Evolutionary conservation across 2,329 filamentous ascomycete genomes (phyloP), one percentile per base, ranked within the genome.

Genomic region (Metarhizium rileyi): DNA sequence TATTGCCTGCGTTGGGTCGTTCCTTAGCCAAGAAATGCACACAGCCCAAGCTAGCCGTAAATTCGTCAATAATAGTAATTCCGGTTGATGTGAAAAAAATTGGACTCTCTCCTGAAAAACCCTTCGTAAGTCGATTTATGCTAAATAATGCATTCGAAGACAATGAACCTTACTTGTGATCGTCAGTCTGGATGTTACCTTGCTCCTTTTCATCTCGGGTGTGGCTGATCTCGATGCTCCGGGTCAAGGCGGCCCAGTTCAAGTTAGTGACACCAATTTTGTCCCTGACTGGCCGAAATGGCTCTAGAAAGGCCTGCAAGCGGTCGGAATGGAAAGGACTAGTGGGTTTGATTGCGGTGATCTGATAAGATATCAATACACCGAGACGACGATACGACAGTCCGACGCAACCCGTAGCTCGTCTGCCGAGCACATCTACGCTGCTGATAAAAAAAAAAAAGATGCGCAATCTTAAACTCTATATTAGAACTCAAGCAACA

Each of bases 401-500:
- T 50, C 50, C 41, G 58, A 55, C 1, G 58, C 50, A 2, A 58
- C 58, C 3, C 55, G 61, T 7, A 62, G 60, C 20, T 57, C 59
- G 1, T 63, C 61, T 2, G 56, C 56, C 1, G 50, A 60, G 26
- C 63, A 57, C 28, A 41, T 62, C n/a, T 57, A 60, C 40, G 25
- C 47, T 10, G 61, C 60, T 1, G 63, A 59, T 4, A 56, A 57
- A 10, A 53, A 56, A 27, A 51, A 57, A 1, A 27, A 51, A 57
- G 1, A 57, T 61, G 2, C 4, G 4, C 0, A 60, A 65, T 7
- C 59, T 76, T 3, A 67, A 59, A 3, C 58, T 76, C 0, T 75
- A 70, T 46, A 60, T 58, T 0, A 50, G 64, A 4, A 73, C 72
- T 0, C 59, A 70, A 4, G 75, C 70, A 2, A 68, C 70, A 54